phyloP scores from a whole-genome alignment of 2,329 filamentous ascomycete genomes.

The Metarhizium sp. region DNA sequence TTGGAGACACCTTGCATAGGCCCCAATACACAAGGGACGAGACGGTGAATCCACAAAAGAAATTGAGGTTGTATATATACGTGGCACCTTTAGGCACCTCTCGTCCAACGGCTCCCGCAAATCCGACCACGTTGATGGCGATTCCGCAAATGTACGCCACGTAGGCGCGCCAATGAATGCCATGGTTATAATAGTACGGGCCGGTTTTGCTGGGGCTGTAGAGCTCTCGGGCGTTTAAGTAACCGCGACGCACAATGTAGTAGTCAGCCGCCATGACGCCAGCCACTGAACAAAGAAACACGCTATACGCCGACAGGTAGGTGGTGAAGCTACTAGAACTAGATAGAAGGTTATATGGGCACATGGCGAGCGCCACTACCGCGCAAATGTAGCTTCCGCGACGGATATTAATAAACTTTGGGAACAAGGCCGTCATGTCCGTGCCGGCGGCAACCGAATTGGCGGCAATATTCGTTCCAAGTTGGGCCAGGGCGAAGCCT shows the following conservation, averaged over 20 bases:
- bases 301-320: constrained; percentile 83
- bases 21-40: constrained; percentile 57
- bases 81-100: constrained; percentile 67
- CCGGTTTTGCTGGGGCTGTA: constrained; percentile 60
- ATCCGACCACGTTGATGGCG: constrained; percentile 83
- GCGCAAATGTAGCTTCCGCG: constrained; percentile 84
- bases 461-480: constrained; percentile 80
- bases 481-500: constrained; percentile 68
- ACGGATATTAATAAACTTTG: constrained; percentile 77
- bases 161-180: constrained; percentile 78
- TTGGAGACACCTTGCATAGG: constrained; percentile 58
- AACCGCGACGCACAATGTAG: constrained; percentile 75
- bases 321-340: constrained; percentile 77
- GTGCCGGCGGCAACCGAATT: constrained; percentile 79
- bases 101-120: constrained; percentile 68
- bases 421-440: constrained; percentile 71
- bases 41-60: constrained; percentile 75
- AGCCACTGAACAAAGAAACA: constrained; percentile 88
- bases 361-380: constrained; percentile 70
- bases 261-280: constrained; percentile 86
- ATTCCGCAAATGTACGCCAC: constrained; percentile 75
- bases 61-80: constrained; percentile 87
- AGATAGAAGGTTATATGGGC: constrained; percentile 72
- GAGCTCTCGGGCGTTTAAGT: constrained; percentile 66
- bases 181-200: constrained; percentile 65